Percentiles rank a stretch among this genome's conserved stretches.
These are phyloP conservation scores for Myxozyma vanderwaltii DNA, from an alignment of 805 yeast species.

Conservation along the genomic window DNA sequence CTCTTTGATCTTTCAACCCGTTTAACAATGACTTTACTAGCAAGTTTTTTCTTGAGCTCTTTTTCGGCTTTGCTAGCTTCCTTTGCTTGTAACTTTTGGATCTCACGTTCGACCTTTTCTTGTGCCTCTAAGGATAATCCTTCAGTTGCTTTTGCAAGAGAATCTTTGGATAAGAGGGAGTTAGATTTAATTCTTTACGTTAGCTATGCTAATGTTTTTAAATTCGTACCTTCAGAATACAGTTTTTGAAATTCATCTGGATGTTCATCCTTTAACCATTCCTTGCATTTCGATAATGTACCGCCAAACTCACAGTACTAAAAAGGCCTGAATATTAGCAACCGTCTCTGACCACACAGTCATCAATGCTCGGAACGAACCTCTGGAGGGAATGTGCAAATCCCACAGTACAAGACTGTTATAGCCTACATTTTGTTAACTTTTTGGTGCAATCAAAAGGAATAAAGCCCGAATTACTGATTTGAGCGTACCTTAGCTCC, in stretches of 20 bases:
- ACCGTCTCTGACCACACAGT: no score
- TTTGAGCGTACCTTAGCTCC: slow-evolving; percentile 7
- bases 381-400: slow-evolving; percentile 38
- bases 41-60: slow-evolving; percentile 72
- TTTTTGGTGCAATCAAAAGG: neutral
- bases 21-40: slow-evolving; percentile 80
- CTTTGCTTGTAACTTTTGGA: slow-evolving; percentile 71
- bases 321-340: neutral
- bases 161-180: slow-evolving; percentile 40
- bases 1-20: slow-evolving; percentile 88
- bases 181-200: neutral
- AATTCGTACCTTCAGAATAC: slow-evolving; percentile 52
- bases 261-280: slow-evolving; percentile 69
- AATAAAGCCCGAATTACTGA: no score
- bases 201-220: neutral
- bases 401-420: slow-evolving; percentile 33
- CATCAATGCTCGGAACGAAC: slow-evolving; percentile 1
- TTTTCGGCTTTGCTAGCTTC: slow-evolving; percentile 77
- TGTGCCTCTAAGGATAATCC: slow-evolving; percentile 73
- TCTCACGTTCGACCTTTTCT: slow-evolving; percentile 76
- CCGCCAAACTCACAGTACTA: slow-evolving; percentile 89
- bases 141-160: slow-evolving; percentile 50
- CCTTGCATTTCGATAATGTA: slow-evolving; percentile 74
- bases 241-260: slow-evolving; percentile 58
- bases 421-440: slow-evolving; percentile 9